phyloP scores from a whole-genome alignment of 345 rosid genomes.

The Salix dunnii region DNA sequence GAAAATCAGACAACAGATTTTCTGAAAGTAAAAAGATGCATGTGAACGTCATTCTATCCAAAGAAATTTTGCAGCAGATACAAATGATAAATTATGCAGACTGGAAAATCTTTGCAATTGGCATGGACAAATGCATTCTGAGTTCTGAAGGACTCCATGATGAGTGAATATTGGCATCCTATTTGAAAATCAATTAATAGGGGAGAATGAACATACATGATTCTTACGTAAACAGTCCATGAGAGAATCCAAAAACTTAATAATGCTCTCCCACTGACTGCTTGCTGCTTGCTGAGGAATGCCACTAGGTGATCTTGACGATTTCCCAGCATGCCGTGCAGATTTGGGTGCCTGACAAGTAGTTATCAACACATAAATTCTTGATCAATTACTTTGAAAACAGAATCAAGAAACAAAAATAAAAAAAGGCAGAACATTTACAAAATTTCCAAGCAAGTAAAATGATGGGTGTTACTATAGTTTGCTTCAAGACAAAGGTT shows the following conservation, averaged over 20 bases:
- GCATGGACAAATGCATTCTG: not conserved
- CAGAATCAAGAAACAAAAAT: slow-evolving; percentile 1
- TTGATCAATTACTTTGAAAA: not conserved
- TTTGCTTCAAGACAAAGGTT: not conserved
- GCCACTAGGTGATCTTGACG: slow-evolving; percentile 74
- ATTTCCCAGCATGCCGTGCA: slow-evolving; percentile 66
- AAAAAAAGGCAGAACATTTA: not conserved
- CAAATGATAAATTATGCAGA: too few relatives aligned
- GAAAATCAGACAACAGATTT: too few relatives aligned
- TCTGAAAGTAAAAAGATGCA: too few relatives aligned
- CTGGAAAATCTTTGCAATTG: not conserved
- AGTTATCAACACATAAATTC: not conserved
- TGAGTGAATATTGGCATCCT: not conserved
- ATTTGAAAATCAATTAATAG: not conserved
- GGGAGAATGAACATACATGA: slow-evolving; percentile 52
- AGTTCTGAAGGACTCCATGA: too few relatives aligned
- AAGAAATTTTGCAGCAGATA: too few relatives aligned
- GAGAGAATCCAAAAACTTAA: slow-evolving; percentile 86
- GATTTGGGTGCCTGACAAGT: slow-evolving; percentile 74
- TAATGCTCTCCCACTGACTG: slow-evolving; percentile 90
- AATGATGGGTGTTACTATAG: not conserved
- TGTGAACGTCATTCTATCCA: too few relatives aligned
- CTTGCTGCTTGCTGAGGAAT: slow-evolving; percentile 50
- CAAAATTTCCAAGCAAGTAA: not conserved
- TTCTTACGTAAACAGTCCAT: slow-evolving; percentile 68